A percentile compares a stretch with the other conserved stretches of the same genome.
Evolutionary conservation across 2,329 filamentous ascomycete species (phyloP).

Genomic region (Coniosporium tulheliwenetii): DNA sequence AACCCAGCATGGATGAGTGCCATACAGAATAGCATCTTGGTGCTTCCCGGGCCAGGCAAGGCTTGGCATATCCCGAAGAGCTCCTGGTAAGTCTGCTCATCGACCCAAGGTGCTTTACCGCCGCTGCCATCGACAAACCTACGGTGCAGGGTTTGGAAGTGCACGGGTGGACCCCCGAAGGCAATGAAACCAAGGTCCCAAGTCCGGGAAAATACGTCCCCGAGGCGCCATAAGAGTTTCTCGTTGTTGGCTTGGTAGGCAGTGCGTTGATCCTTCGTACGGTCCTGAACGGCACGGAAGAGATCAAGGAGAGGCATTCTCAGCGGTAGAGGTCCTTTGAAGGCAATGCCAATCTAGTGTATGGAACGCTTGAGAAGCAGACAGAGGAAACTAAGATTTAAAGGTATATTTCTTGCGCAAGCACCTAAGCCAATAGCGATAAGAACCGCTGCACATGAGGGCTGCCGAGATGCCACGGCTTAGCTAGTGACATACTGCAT

Average conservation of each 20-base stretch:
- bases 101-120: conserved; percentile 43
- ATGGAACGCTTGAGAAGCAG: too few relatives aligned
- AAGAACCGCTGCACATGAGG: too few relatives aligned
- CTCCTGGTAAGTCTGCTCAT: conserved; percentile 59
- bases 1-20: conserved; percentile 48
- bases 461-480: too few relatives aligned
- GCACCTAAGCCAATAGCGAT: too few relatives aligned
- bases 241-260: conserved; percentile 3
- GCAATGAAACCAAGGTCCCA: conserved; percentile 51
- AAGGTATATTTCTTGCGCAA: too few relatives aligned
- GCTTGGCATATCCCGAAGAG: conserved; percentile 55
- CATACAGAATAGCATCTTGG: conserved; percentile 58
- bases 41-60: conserved; percentile 50
- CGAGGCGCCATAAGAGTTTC: conserved; percentile 4
- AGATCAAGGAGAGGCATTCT: background rate
- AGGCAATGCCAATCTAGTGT: too few relatives aligned
- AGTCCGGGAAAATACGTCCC: conserved; percentile 2
- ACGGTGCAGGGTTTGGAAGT: conserved; percentile 51
- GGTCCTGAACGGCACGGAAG: background rate
- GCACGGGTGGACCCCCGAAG: conserved; percentile 53
- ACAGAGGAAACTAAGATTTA: too few relatives aligned
- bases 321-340: too few relatives aligned
- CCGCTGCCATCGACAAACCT: conserved; percentile 39
- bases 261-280: background rate
- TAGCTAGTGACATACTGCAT: too few relatives aligned